Conservation (phyloP, 352 stramenopile species). For the Phytophthora tubulina region DNA sequence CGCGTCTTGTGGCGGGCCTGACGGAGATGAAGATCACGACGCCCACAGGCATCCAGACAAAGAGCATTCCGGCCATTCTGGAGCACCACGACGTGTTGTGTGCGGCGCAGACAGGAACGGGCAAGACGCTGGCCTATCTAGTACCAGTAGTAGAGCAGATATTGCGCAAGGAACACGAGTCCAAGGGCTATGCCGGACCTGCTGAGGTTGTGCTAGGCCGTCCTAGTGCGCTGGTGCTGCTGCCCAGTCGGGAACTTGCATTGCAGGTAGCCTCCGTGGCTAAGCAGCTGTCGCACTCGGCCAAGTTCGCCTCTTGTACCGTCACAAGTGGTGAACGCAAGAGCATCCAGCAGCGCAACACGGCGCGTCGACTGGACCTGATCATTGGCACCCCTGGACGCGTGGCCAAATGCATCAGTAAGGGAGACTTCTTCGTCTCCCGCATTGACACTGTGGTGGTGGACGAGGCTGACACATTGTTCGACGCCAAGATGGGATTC, state of each 20-base stretch:
- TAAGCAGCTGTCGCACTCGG: constrained; percentile 70
- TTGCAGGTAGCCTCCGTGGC: constrained; percentile 75
- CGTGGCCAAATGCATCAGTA: constrained; percentile 76
- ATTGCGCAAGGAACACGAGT: constrained; percentile 37
- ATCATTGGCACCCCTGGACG: constrained; percentile 83
- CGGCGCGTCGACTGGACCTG: constrained; percentile 63
- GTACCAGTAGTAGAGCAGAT: constrained; percentile 65
- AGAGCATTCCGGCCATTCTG: constrained; percentile 62
- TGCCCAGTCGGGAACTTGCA: constrained; percentile 77
- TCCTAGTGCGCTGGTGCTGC: constrained; percentile 62
- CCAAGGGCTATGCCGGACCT: not conserved
- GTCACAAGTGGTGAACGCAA: constrained; percentile 78
- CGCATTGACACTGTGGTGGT: constrained; percentile 72
- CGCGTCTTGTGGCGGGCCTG: constrained; percentile 50
- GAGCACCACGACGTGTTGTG: constrained; percentile 67
- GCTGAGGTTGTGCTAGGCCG: constrained; percentile 38
- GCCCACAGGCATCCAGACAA: constrained; percentile 66
- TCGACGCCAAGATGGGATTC: constrained; percentile 89
- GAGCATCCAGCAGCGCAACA: constrained; percentile 68
- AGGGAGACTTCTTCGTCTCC: constrained; percentile 83
- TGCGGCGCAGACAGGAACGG: constrained; percentile 70
- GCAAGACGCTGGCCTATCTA: constrained; percentile 79
- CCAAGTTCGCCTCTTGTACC: constrained; percentile 73
- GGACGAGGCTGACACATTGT: constrained; percentile 84
- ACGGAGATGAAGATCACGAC: constrained; percentile 56